These are phyloP conservation scores for Paramecium tetraurelia DNA, from an alignment of 73 alveolate genomes.

Conservation along the genomic window DNA sequence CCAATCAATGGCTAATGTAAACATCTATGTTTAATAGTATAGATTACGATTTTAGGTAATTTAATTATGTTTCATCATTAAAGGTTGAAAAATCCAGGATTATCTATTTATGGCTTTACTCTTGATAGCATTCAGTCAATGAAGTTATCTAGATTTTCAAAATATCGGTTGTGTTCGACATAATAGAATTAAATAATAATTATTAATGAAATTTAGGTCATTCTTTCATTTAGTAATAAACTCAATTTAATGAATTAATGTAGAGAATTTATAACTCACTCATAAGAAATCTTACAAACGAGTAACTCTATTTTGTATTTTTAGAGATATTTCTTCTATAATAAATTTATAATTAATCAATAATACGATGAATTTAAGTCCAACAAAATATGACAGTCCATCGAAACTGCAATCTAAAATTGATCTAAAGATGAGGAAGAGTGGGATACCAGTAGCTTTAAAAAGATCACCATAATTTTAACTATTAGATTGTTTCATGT, in stretches of 20 bases:
- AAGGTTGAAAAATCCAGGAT: neutral
- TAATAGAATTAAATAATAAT: neutral
- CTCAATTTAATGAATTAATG: neutral
- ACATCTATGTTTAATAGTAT: neutral
- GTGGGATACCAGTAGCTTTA: conserved; percentile 24
- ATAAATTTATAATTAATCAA: neutral
- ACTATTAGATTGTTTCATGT: neutral
- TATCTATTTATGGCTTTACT: neutral
- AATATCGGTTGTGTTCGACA: neutral
- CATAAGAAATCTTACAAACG: neutral
- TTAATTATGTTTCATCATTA: neutral
- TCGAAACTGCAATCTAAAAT: neutral
- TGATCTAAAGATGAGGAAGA: neutral
- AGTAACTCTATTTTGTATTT: neutral
- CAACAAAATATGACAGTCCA: neutral
- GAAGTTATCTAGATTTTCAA: neutral
- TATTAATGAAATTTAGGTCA: neutral
- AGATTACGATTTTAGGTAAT: neutral
- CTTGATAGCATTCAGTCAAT: neutral
- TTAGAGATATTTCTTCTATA: neutral
- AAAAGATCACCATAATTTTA: neutral
- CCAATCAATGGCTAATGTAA: neutral
- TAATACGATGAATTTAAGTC: neutral
- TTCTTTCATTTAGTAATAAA: neutral
- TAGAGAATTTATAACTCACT: too few relatives aligned